phyloP scores from a whole-genome alignment of 2,329 filamentous ascomycete species.

The Colletotrichum costaricense region DNA sequence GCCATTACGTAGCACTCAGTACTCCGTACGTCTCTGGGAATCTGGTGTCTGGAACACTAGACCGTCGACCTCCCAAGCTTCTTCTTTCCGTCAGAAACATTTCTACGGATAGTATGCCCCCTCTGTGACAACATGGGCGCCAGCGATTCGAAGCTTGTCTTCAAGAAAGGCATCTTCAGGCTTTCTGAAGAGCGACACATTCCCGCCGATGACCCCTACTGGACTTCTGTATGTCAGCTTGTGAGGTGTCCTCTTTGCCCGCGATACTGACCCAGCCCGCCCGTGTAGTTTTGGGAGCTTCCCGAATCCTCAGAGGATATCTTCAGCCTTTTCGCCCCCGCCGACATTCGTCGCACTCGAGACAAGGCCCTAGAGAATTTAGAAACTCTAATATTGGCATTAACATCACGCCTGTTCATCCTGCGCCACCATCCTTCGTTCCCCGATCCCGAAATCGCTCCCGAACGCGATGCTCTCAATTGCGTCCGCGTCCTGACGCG shows the following conservation, averaged over 20 bases:
- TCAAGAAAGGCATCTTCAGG: conserved; percentile 98
- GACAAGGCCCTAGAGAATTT: conserved; percentile 88
- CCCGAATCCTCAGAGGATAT: conserved; percentile 96
- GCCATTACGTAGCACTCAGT: conserved; percentile 33
- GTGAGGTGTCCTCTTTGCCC: conserved; percentile 26
- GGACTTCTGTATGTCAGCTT: conserved; percentile 80
- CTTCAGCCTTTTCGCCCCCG: conserved; percentile 92
- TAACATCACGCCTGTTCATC: conserved; percentile 84
- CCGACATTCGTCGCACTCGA: conserved; percentile 87
- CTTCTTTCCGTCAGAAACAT: conserved; percentile 22
- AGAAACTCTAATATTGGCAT: conserved; percentile 86
- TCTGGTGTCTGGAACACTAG: conserved; percentile 27
- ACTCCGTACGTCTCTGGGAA: conserved; percentile 9
- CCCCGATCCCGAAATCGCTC: conserved; percentile 85
- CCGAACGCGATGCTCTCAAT: conserved; percentile 90
- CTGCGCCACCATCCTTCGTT: conserved; percentile 92
- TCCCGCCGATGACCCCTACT: conserved; percentile 88
- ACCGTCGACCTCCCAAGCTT: conserved; percentile 27
- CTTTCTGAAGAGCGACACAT: conserved; percentile 93
- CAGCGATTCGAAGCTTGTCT: conserved; percentile 98
- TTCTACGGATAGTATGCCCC: conserved; percentile 29
- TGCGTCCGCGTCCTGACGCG: conserved; percentile 93
- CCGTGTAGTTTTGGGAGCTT: conserved; percentile 89
- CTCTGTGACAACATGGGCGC: conserved; percentile 78
- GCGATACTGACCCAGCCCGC: conserved; percentile 14